These are phyloP conservation scores for Colletotrichum godetiae DNA, from an alignment of 2,329 filamentous ascomycete genomes.

Conservation along the genomic window DNA sequence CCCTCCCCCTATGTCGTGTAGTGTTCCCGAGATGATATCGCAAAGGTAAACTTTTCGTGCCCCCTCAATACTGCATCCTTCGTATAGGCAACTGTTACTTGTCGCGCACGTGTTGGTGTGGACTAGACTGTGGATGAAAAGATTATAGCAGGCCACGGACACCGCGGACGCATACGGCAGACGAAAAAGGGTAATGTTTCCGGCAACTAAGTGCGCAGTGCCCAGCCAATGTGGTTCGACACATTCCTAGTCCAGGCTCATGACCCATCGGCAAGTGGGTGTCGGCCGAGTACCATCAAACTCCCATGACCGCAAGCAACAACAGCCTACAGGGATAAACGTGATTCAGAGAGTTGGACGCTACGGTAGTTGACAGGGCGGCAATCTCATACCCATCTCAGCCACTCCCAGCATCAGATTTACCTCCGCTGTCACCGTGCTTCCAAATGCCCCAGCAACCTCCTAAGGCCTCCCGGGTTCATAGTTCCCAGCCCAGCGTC, in stretches of 20 bases:
- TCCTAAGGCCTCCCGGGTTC: background rate
- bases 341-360: background rate
- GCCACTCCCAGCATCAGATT: slow-evolving; percentile 2
- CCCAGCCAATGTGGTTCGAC: slow-evolving; percentile 1
- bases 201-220: background rate
- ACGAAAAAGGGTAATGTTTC: background rate
- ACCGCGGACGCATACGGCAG: background rate
- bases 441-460: background rate
- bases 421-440: background rate
- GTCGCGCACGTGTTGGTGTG: background rate
- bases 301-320: background rate
- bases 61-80: background rate
- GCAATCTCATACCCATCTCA: background rate
- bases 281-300: slow-evolving; percentile 4
- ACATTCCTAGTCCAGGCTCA: background rate
- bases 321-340: background rate
- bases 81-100: background rate
- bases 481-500: background rate
- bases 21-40: background rate
- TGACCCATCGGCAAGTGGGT: background rate
- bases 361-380: background rate
- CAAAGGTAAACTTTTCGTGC: background rate
- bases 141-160: background rate
- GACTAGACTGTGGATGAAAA: too few species aligned
- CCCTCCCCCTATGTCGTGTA: background rate